A percentile compares a stretch with the other conserved stretches of the same genome.
These are phyloP conservation scores for Aspergillus sp. DNA, from an alignment of 2,329 filamentous ascomycete species.

Conservation along the genomic window DNA sequence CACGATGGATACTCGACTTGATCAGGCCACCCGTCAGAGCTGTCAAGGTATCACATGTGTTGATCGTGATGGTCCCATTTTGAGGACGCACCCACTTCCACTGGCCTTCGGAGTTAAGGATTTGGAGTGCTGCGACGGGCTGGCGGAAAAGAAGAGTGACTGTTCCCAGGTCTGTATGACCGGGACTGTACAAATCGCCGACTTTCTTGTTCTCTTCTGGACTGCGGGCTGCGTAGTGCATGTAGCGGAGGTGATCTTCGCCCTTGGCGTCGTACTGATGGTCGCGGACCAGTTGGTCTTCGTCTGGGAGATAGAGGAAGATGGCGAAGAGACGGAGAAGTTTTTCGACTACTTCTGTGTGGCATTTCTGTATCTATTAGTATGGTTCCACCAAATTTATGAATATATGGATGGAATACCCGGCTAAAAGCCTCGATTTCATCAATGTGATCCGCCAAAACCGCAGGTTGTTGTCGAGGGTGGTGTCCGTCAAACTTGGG, in stretches of 20 bases:
- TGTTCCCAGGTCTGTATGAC: slow-evolving; percentile 53
- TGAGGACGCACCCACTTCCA: slow-evolving; percentile 49
- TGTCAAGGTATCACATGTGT: slow-evolving; percentile 45
- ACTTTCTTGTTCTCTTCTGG: slow-evolving; percentile 43
- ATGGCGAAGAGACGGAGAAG: slow-evolving; percentile 56
- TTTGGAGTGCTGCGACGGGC: slow-evolving; percentile 52
- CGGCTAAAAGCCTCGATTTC: slow-evolving; percentile 53
- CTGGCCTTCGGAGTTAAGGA: slow-evolving; percentile 42
- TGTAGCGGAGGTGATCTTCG: slow-evolving; percentile 58
- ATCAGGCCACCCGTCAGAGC: slow-evolving; percentile 46
- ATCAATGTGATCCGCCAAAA: slow-evolving; percentile 44
- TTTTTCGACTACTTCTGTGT: slow-evolving; percentile 27
- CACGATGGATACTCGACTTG: slow-evolving; percentile 46
- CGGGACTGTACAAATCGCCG: slow-evolving; percentile 40
- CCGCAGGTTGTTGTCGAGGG: slow-evolving; percentile 40
- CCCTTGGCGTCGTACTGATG: slow-evolving; percentile 54
- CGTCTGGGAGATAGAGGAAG: slow-evolving; percentile 53
- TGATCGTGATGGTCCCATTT: slow-evolving; percentile 47
- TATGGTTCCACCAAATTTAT: neutral
- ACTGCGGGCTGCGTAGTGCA: slow-evolving; percentile 50
- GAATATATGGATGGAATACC: slow-evolving; percentile 6
- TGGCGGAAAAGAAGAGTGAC: slow-evolving; percentile 54
- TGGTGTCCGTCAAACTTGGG: slow-evolving; percentile 50
- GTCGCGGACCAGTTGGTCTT: slow-evolving; percentile 50
- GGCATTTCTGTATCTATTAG: slow-evolving; percentile 19